Evolutionary conservation across 176 grass and related monocot species (phyloP).

Genomic region (Rhynchospora tenuis): DNA sequence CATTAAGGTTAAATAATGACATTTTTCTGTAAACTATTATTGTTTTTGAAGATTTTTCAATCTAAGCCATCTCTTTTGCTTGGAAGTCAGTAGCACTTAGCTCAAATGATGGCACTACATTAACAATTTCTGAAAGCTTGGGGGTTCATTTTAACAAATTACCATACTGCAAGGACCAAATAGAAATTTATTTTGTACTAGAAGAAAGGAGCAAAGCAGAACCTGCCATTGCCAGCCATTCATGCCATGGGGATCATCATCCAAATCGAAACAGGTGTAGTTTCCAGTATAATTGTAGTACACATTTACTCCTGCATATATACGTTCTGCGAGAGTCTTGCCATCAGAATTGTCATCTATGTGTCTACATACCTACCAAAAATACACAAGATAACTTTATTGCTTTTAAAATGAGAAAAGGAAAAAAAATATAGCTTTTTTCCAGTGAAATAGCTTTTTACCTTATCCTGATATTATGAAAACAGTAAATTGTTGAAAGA

Average conservation of each 20-base stretch:
- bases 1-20: background rate
- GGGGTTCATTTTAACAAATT: background rate
- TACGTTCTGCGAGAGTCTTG: conserved; percentile 48
- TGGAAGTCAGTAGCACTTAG: background rate
- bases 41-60: background rate
- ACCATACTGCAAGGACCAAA: background rate
- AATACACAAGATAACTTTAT: conserved; percentile 14
- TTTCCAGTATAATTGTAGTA: conserved; percentile 89
- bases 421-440: background rate
- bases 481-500: background rate
- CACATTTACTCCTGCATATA: conserved; percentile 83
- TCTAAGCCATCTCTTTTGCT: background rate
- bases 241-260: conserved; percentile 97
- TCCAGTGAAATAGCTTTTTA: background rate
- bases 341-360: conserved; percentile 62
- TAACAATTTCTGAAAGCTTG: background rate
- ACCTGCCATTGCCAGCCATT: conserved; percentile 96
- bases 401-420: background rate
- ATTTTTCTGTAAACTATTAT: background rate
- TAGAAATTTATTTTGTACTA: background rate
- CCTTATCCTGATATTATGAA: background rate
- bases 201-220: background rate
- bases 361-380: conserved; percentile 66
- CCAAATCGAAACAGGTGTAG: conserved; percentile 75
- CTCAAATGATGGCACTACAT: background rate